Base-by-base conservation (phyloP, 495 filamentous ascomycete genomes). In the Penicillium cinerascens region DNA sequence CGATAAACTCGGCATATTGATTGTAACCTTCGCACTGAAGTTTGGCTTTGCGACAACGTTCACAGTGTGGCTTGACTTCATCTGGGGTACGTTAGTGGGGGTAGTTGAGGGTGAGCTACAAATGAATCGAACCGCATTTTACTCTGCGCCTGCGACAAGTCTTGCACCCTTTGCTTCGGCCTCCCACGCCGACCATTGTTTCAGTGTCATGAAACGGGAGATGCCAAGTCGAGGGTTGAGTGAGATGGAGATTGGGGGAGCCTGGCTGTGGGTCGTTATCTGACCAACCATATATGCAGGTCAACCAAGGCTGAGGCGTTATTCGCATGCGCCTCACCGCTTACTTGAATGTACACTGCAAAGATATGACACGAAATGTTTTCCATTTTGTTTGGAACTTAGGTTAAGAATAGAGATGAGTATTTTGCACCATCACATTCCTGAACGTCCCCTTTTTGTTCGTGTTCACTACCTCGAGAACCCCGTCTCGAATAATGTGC, bases 141-240 rank as follows among this genome's bases (percentile, higher is more conserved):
- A 63, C 56, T 56, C 54, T 63, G 37, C 63, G 54, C 15, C 54
- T 52, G 8, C 54, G 60, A 36, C 63, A 66, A n/a, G 60, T 66
- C 35, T 53, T 62, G 42, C 63, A 66, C 23, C 57, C 58, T 52
- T 57, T 61, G 27, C 51, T 58, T 20, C 53, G 54, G 20, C 58
- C 58, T 16, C 51, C 54, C 9, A 56, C 25, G 7, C 54, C 50
- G 4, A 61, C 58, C 58, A 61, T 61, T 10, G 15, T 27, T 29
- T 9, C 26, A 29, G 8, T 5, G 13, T 13, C 36, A 38, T 38
- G 5, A 38, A n/a, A n/a, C n/a, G 36, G 36, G 13, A 38, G 36
- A n/a, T n/a, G n/a, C n/a, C n/a, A n/a, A 16, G 15, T 16, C 6
- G 36, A 9, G n/a, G 8, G 13, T 38, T n/a, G n/a, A 13, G 15